Percentiles rank a stretch among this genome's conserved stretches.
These are phyloP conservation scores for Komagataella pastoris DNA, from an alignment of 805 yeast genomes.

Conservation along the genomic window DNA sequence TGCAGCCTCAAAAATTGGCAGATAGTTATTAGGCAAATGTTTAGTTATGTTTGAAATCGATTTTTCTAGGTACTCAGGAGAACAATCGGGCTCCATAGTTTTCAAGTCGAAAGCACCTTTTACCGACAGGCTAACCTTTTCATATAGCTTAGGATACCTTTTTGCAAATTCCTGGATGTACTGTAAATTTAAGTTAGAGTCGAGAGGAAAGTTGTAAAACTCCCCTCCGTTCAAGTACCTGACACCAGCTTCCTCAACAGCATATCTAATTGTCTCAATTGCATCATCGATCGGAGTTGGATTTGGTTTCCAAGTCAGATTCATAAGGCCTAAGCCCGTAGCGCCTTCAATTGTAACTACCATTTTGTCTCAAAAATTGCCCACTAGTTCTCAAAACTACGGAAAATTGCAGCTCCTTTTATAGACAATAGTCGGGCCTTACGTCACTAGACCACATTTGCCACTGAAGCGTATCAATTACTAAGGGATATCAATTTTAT, in stretches of 20 bases:
- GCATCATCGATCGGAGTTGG: slow-evolving; percentile 44
- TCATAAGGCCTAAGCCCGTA: slow-evolving; percentile 73
- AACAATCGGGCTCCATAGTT: slow-evolving; percentile 32
- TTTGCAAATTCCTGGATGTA: slow-evolving; percentile 43
- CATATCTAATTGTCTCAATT: slow-evolving; percentile 37
- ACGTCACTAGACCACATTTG: too few species aligned
- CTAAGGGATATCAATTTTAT: too few species aligned
- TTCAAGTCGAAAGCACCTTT: slow-evolving; percentile 46
- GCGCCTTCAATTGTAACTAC: slow-evolving; percentile 12
- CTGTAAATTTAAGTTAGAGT: slow-evolving; percentile 35
- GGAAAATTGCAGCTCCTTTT: not conserved
- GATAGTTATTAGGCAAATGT: slow-evolving; percentile 22
- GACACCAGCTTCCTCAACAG: slow-evolving; percentile 29
- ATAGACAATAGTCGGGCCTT: too few species aligned
- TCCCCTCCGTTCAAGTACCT: slow-evolving; percentile 62
- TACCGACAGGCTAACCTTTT: slow-evolving; percentile 45
- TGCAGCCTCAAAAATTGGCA: slow-evolving; percentile 60
- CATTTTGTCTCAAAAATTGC: not conserved
- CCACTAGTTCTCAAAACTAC: too few species aligned
- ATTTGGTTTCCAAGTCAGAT: slow-evolving; percentile 53
- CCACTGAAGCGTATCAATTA: too few species aligned
- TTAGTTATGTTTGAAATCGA: slow-evolving; percentile 33
- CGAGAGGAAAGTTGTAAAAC: slow-evolving; percentile 47
- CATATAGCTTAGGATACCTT: slow-evolving; percentile 39
- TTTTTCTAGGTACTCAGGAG: slow-evolving; percentile 27